A percentile compares a stretch with the other conserved stretches of the same genome.
phyloP scores from a whole-genome alignment of 2,329 filamentous ascomycete genomes.

The Alternaria tenuissima region DNA sequence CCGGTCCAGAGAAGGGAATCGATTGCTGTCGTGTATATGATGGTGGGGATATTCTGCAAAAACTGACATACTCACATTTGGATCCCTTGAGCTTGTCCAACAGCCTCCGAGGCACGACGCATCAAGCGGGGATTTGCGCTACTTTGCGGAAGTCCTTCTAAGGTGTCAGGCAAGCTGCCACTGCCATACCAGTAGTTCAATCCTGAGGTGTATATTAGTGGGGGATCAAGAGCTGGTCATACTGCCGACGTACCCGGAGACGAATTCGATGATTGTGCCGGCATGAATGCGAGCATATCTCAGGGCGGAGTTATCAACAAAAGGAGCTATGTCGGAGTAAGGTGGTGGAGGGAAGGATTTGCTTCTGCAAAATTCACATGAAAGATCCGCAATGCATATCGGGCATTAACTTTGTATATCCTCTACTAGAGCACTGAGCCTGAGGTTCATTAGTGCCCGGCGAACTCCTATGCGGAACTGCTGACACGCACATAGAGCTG shows the following conservation, averaged over 20 bases:
- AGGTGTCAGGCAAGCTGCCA: conserved; percentile 38
- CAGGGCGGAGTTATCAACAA: conserved; percentile 27
- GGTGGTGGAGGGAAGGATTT: conserved; percentile 30
- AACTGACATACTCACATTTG: conserved; percentile 37
- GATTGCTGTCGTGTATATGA: conserved; percentile 6
- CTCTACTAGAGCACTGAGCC: conserved; percentile 30
- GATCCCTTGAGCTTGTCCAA: conserved; percentile 38
- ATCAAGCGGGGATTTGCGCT: conserved; percentile 36
- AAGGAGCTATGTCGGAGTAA: conserved; percentile 32
- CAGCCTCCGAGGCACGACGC: conserved; percentile 46
- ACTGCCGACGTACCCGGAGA: conserved; percentile 39
- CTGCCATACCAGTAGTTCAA: conserved; percentile 47
- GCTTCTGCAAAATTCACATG: conserved; percentile 33
- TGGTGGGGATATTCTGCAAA: conserved; percentile 5
- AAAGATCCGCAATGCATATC: conserved; percentile 40
- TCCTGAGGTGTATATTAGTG: conserved; percentile 31
- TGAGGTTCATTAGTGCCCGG: conserved; percentile 38
- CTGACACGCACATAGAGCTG: conserved; percentile 43
- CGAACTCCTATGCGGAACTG: conserved; percentile 37
- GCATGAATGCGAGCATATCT: conserved; percentile 51
- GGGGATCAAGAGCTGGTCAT: conserved; percentile 4
- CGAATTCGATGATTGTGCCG: conserved; percentile 45
- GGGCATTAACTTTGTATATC: conserved; percentile 46
- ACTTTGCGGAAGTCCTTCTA: conserved; percentile 38
- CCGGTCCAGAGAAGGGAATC: conserved; percentile 4